Conservation (phyloP, 805 yeast species). For the Candida mattraensis region DNA sequence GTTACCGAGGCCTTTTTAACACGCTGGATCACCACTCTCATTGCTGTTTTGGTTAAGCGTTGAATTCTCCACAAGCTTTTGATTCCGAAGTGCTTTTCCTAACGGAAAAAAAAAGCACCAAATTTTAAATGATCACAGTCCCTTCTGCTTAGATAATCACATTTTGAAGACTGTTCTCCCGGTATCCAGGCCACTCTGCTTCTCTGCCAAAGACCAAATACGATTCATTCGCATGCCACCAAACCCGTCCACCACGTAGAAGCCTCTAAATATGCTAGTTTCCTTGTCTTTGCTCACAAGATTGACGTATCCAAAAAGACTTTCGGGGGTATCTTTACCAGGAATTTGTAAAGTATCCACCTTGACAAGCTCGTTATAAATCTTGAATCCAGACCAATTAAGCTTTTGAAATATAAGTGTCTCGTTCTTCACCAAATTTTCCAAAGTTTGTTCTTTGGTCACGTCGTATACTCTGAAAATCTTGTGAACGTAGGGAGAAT, state of each 20-base stretch:
- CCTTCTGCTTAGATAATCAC: background rate
- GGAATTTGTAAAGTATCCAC: slow-evolving; percentile 47
- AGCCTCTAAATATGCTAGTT: slow-evolving; percentile 38
- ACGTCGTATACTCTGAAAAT: slow-evolving; percentile 69
- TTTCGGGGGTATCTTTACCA: slow-evolving; percentile 28
- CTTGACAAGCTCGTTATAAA: slow-evolving; percentile 59
- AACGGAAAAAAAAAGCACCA: slow-evolving; percentile 2
- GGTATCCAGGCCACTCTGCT: slow-evolving; percentile 61
- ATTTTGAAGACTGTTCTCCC: slow-evolving; percentile 50
- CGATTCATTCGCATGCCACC: slow-evolving; percentile 86
- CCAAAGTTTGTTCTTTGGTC: slow-evolving; percentile 62
- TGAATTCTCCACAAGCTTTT: no score
- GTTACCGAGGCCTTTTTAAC: slow-evolving; percentile 88
- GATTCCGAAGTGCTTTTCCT: no score
- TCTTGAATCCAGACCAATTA: slow-evolving; percentile 62
- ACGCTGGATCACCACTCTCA: slow-evolving; percentile 90
- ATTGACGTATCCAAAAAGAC: slow-evolving; percentile 49
- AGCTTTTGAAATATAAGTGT: slow-evolving; percentile 66
- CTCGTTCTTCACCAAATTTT: slow-evolving; percentile 61
- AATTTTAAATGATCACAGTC: background rate
- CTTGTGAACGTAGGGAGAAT: slow-evolving; percentile 67
- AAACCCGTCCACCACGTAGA: slow-evolving; percentile 66
- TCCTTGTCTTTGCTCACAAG: slow-evolving; percentile 43
- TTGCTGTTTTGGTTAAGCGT: slow-evolving; percentile 33
- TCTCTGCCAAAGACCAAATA: slow-evolving; percentile 79